phyloP scores from a whole-genome alignment of 139 green algal species.

The Chlorella sp. region DNA sequence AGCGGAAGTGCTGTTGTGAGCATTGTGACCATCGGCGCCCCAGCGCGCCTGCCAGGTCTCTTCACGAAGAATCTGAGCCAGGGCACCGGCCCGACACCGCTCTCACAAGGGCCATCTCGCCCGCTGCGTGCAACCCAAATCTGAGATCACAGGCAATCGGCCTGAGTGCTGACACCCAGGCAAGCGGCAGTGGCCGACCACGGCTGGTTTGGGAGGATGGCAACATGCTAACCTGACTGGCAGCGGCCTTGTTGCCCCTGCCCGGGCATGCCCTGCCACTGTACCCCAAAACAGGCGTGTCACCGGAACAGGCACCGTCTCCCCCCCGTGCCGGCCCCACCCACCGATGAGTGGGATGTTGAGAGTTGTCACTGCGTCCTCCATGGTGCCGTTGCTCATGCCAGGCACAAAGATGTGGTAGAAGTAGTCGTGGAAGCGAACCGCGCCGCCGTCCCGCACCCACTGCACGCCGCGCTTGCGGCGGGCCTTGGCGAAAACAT shows the following conservation, averaged over 20 bases:
- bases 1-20: too few relatives aligned
- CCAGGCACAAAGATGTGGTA: conserved; percentile 34
- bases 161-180: too few relatives aligned
- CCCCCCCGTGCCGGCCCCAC: neutral
- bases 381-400: conserved; percentile 14
- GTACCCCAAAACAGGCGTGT: too few relatives aligned
- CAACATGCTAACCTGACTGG: neutral
- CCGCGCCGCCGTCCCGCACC: conserved; percentile 3
- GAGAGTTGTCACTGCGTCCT: conserved; percentile 51
- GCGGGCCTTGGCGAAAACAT: conserved; percentile 37
- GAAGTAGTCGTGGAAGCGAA: conserved; percentile 38
- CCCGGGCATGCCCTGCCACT: too few relatives aligned
- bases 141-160: too few relatives aligned
- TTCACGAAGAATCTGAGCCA: too few relatives aligned
- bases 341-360: conserved; percentile 55
- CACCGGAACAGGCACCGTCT: neutral
- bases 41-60: too few relatives aligned
- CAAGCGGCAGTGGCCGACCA: neutral
- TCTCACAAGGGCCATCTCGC: too few relatives aligned
- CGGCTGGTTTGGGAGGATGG: neutral
- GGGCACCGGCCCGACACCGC: too few relatives aligned
- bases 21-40: too few relatives aligned
- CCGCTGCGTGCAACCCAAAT: too few relatives aligned
- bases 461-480: conserved; percentile 32
- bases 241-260: neutral